Evolutionary conservation across 352 stramenopile genomes (phyloP).

Genomic region (Phytophthora pisi): DNA sequence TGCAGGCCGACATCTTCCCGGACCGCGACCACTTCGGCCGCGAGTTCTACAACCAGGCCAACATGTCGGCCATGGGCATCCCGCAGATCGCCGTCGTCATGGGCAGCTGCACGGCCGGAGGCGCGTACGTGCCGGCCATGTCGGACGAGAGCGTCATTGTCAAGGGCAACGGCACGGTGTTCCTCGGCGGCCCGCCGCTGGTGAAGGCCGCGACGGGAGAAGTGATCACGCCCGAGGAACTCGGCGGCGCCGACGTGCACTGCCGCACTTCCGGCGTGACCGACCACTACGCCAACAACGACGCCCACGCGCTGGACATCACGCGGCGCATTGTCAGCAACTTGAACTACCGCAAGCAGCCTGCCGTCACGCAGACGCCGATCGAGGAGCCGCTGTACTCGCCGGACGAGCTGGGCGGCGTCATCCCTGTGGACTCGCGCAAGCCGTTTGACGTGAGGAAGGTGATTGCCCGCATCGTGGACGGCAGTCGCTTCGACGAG

Average conservation of each 20-base stretch:
- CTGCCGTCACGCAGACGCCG: slow-evolving; percentile 47
- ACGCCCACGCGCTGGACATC: slow-evolving; percentile 94
- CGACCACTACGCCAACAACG: slow-evolving; percentile 97
- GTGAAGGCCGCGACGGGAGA: slow-evolving; percentile 98
- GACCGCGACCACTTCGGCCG: slow-evolving; percentile 97
- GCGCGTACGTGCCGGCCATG: slow-evolving; percentile 97
- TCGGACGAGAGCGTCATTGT: slow-evolving; percentile 98
- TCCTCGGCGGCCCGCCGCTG: slow-evolving; percentile 96
- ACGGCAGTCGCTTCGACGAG: slow-evolving; percentile 97
- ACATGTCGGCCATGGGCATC: slow-evolving; percentile 94
- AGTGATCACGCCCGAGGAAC: slow-evolving; percentile 94
- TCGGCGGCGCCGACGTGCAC: slow-evolving; percentile 95
- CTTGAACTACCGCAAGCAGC: slow-evolving; percentile 77
- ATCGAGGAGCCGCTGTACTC: slow-evolving; percentile 94
- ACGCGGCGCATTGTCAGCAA: slow-evolving; percentile 92
- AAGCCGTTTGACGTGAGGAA: slow-evolving; percentile 97
- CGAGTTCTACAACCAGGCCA: slow-evolving; percentile 99
- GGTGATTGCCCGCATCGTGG: slow-evolving; percentile 96
- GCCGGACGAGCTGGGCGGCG: slow-evolving; percentile 90
- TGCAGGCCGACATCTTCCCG: slow-evolving; percentile 98
- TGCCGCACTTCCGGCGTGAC: slow-evolving; percentile 93
- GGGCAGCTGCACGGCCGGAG: slow-evolving; percentile 97
- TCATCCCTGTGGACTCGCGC: slow-evolving; percentile 94
- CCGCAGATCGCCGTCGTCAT: slow-evolving; percentile 98
- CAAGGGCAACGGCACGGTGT: slow-evolving; percentile 96